A percentile compares a stretch with the other conserved stretches of the same genome.
phyloP scores from a whole-genome alignment of 768 basidiomycete genomes.

The Calocybe cyanea region DNA sequence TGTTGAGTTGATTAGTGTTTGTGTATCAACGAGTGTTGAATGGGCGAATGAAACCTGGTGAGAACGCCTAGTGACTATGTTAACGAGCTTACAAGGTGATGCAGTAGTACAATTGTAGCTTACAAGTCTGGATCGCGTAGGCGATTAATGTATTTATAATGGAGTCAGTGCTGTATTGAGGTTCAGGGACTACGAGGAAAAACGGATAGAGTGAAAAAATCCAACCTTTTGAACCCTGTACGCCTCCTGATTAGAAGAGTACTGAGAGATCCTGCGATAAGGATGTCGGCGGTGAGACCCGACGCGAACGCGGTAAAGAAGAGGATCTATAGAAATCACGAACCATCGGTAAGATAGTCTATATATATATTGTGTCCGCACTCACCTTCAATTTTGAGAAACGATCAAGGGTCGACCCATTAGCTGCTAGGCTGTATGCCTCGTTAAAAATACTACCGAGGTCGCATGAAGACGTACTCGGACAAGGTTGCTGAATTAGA shows the following conservation, averaged over 20 bases:
- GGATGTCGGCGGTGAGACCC: slow-evolving; percentile 10
- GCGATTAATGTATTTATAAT: slow-evolving; percentile 8
- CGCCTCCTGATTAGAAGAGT: background rate
- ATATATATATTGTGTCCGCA: too few species aligned
- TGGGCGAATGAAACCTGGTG: slow-evolving; percentile 7
- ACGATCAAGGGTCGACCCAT: too few species aligned
- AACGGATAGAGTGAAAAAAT: background rate
- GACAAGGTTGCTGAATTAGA: too few species aligned
- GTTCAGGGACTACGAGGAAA: background rate
- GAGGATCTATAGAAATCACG: slow-evolving; percentile 1
- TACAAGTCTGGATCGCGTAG: slow-evolving; percentile 13
- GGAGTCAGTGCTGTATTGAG: slow-evolving; percentile 4
- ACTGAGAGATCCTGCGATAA: slow-evolving; percentile 13
- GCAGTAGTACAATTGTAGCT: background rate
- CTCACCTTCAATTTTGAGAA: too few species aligned
- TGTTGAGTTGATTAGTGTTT: background rate
- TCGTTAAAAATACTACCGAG: too few species aligned
- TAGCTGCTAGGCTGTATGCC: too few species aligned
- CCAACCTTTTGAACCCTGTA: slow-evolving; percentile 9
- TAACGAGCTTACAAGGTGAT: background rate
- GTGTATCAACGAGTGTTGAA: background rate
- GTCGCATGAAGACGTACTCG: too few species aligned
- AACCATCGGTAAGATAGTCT: too few species aligned
- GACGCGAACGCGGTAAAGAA: slow-evolving; percentile 14
- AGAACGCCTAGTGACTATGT: slow-evolving; percentile 6